Base-by-base conservation (phyloP, 371 early-diverging fungal species). In the Conidiobolus incongruus region DNA sequence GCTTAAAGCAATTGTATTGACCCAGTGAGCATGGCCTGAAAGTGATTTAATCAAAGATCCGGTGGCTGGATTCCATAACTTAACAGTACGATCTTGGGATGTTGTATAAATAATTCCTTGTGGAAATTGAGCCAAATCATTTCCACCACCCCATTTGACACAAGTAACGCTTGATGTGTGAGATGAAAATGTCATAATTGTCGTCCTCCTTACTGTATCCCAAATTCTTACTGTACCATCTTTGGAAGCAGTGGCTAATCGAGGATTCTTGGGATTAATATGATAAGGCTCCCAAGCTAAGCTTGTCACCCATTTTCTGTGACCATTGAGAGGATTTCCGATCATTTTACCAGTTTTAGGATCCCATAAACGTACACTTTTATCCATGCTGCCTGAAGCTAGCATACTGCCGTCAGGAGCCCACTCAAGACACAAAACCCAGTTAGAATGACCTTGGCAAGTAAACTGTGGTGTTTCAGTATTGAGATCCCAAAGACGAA, bases 211-310 rank as follows among this genome's bases (percentile, higher is more conserved):
- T 11, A 60, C 59, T 1, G 82, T 72, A 60, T 98, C 83, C 98
- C 98, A 99, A 29, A 99, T 75, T 17, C 93, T 70, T 23, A 92
- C 85, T 0, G 97, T 96, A 38, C 77, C 76, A 58, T 99, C 99
- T 55, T 89, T 83, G 11, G 95, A 92, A 4, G 87, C 79, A 38
- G 81, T 78, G 10, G 88, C 97, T 35, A 95, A 59, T 29, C 84
- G 70, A 52, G 72, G 77, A 52, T 73, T 77, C 31, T 70, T 63
- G 8, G 77, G 59, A 48, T 81, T 79, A 44, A 68, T 47, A 50
- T 91, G 92, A 52, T 75, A 64, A 15, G 94, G 96, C 50, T 93
- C 94, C 90, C 89, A 93, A 5, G 85, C 70, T 33, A 93, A 50
- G 44, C 72, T 63, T 2, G 91, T 93, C 51, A 95, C 80, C 70